Conservation (phyloP, 345 rosid genomes). For the Acer campestre region DNA sequence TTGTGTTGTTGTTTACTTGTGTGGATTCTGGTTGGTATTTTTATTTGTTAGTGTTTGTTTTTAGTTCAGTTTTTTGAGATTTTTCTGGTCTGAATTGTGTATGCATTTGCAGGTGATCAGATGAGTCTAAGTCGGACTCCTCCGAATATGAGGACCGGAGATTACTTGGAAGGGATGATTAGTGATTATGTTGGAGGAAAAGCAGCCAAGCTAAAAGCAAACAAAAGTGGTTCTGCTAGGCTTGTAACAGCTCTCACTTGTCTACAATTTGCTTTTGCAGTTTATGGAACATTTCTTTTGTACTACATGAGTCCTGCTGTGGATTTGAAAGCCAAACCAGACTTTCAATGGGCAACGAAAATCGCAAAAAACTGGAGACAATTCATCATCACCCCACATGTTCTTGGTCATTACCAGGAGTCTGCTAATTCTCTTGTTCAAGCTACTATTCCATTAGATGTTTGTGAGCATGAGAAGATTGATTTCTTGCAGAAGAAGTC, state of each 20-base stretch:
- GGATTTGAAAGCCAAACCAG: constrained; percentile 76
- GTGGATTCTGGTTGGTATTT: constrained; percentile 23
- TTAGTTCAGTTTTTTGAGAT: neutral
- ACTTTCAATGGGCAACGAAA: constrained; percentile 87
- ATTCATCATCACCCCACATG: constrained; percentile 67
- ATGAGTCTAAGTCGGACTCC: constrained; percentile 71
- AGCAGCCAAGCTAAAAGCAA: constrained; percentile 38
- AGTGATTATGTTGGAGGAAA: constrained; percentile 62
- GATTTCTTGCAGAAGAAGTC: constrained; percentile 93
- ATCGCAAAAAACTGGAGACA: constrained; percentile 76
- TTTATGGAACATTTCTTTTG: constrained; percentile 84
- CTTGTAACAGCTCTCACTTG: constrained; percentile 74
- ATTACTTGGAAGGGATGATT: constrained; percentile 74
- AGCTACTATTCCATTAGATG: constrained; percentile 42
- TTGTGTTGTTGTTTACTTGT: neutral
- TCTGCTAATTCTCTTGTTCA: constrained; percentile 36
- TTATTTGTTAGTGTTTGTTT: neutral
- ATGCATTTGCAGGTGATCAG: constrained; percentile 30
- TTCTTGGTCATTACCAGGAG: constrained; percentile 62
- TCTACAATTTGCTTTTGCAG: constrained; percentile 83
- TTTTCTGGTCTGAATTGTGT: constrained; percentile 17
- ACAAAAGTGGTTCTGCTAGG: constrained; percentile 43
- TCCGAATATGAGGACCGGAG: constrained; percentile 61
- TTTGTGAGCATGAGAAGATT: constrained; percentile 87
- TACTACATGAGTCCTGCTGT: constrained; percentile 90